Evolutionary conservation across 129 eudicot species (phyloP).

Genomic region (Sambucus nigra): DNA sequence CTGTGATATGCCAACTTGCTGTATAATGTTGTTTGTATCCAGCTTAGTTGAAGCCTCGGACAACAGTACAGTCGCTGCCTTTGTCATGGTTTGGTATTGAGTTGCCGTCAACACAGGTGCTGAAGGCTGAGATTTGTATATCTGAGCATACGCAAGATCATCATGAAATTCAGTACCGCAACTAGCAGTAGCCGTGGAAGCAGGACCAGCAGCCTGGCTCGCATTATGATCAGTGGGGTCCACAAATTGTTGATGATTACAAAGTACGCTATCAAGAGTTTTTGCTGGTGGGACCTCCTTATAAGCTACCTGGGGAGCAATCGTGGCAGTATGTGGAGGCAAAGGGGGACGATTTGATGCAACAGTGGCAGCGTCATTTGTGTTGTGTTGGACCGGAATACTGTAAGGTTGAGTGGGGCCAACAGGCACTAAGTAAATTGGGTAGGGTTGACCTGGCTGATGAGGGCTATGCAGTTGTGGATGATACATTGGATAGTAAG

Average conservation of each 20-base stretch:
- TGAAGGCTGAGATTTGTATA: constrained; percentile 80
- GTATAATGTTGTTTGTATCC: constrained; percentile 14
- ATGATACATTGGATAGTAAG: constrained; percentile 66
- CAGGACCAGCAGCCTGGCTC: constrained; percentile 30
- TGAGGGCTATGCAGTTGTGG: constrained; percentile 28
- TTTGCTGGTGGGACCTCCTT: constrained; percentile 34
- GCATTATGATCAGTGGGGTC: constrained; percentile 22
- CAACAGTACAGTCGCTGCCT: constrained; percentile 24
- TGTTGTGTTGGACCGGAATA: constrained; percentile 28
- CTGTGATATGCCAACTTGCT: constrained; percentile 20
- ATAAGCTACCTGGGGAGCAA: constrained; percentile 21
- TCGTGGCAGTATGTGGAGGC: constrained; percentile 25
- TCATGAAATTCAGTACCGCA: constrained; percentile 45
- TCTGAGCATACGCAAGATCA: constrained; percentile 70
- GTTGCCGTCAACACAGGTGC: constrained; percentile 46
- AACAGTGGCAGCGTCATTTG: constrained; percentile 10
- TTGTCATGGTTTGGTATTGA: constrained; percentile 36
- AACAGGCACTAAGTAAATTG: constrained; percentile 52
- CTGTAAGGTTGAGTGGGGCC: constrained; percentile 48
- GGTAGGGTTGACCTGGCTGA: constrained; percentile 50
- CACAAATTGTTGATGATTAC: constrained; percentile 15
- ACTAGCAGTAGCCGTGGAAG: constrained; percentile 20
- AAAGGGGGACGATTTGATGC: constrained; percentile 40
- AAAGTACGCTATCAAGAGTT: constrained; percentile 17
- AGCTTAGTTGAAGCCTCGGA: constrained; percentile 35